Percentiles rank a stretch among this genome's conserved stretches.
These are phyloP conservation scores for Entonaema liquescens DNA, from an alignment of 495 filamentous ascomycete species.

Conservation along the genomic window DNA sequence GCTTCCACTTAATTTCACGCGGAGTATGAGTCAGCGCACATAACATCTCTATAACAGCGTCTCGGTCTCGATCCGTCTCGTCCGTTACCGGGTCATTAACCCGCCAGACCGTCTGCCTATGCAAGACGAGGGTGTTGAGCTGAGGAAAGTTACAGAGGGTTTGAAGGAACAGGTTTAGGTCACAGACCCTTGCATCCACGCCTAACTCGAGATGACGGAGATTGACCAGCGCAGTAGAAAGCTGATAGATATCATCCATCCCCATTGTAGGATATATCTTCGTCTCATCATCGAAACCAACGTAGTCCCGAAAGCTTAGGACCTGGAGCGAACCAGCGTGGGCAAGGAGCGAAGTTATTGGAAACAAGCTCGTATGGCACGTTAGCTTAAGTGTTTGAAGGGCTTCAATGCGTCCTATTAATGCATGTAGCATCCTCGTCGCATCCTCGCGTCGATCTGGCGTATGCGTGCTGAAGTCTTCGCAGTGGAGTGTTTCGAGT, in stretches of 20 bases:
- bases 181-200: constrained; percentile 32
- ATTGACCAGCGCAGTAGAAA: constrained; percentile 25
- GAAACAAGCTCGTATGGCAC: constrained; percentile 37
- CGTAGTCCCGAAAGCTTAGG: constrained; percentile 44
- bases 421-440: constrained; percentile 30
- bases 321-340: constrained; percentile 35
- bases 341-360: constrained; percentile 30
- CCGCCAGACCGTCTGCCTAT: constrained; percentile 43
- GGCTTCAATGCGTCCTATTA: constrained; percentile 37
- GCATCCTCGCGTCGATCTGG: constrained; percentile 27
- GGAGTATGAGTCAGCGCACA: constrained; percentile 18
- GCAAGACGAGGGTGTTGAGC: constrained; percentile 37
- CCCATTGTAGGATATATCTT: constrained; percentile 39
- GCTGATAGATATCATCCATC: constrained; percentile 19
- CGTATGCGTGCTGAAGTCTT: constrained; percentile 42
- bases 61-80: constrained; percentile 13
- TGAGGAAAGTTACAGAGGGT: constrained; percentile 29
- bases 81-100: constrained; percentile 1
- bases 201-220: constrained; percentile 42
- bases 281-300: constrained; percentile 40
- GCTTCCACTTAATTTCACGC: constrained; percentile 23
- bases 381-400: constrained; percentile 36
- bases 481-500: constrained; percentile 36
- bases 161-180: constrained; percentile 22
- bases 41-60: constrained; percentile 10